These are phyloP conservation scores for Hypoxylon sp. DNA, from an alignment of 2,329 filamentous ascomycete genomes.

Conservation along the genomic window DNA sequence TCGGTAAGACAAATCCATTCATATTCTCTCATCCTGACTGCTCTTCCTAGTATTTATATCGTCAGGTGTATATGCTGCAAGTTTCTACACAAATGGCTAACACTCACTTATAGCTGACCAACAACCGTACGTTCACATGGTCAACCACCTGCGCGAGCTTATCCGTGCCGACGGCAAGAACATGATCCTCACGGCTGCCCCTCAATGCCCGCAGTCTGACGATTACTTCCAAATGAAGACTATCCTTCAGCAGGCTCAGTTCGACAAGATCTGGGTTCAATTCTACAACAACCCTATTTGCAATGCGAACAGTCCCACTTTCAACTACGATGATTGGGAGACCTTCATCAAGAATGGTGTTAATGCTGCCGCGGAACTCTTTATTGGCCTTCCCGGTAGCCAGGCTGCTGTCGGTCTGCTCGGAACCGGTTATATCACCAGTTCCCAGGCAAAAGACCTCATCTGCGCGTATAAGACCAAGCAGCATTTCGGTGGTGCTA, in stretches of 20 bases:
- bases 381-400: constrained; percentile 60
- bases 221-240: constrained; percentile 60
- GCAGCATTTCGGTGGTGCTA: constrained; percentile 61
- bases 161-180: constrained; percentile 39
- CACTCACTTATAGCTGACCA: constrained; percentile 38
- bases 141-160: constrained; percentile 48
- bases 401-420: constrained; percentile 48
- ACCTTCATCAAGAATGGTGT: constrained; percentile 53
- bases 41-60: not conserved
- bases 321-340: constrained; percentile 63
- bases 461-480: constrained; percentile 58
- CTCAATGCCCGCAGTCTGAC: constrained; percentile 60
- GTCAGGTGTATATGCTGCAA: not conserved
- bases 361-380: constrained; percentile 62
- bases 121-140: constrained; percentile 43
- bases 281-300: constrained; percentile 65
- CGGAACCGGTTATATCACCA: constrained; percentile 55
- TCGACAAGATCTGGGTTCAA: constrained; percentile 62
- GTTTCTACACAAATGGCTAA: constrained; percentile 20
- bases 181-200: constrained; percentile 59
- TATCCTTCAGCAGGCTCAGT: constrained; percentile 56
- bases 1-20: constrained; percentile 39
- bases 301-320: constrained; percentile 53
- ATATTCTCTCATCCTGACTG: not conserved
- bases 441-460: constrained; percentile 55